phyloP scores from a whole-genome alignment of 306 rosid species.

The Elaeagnus macrophylla region DNA sequence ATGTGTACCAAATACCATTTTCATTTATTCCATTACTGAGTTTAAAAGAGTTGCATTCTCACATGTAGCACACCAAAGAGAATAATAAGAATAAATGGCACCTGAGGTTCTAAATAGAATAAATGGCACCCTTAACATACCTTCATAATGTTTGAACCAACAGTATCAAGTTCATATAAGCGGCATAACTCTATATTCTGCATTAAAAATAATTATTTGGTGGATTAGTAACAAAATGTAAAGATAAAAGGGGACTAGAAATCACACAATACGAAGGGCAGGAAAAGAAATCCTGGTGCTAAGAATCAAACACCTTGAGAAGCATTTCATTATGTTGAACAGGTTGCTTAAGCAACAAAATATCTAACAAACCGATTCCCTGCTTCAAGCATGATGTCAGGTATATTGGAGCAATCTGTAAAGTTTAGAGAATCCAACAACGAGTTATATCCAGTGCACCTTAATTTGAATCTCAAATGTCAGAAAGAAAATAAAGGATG shows the following conservation, averaged over 20 bases:
- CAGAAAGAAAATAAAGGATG: no score
- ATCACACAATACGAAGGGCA: neutral
- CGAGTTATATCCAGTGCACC: conserved; percentile 15
- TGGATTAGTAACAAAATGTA: conserved; percentile 21
- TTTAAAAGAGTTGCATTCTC: conserved; percentile 1
- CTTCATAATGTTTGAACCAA: conserved; percentile 77
- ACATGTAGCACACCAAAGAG: conserved; percentile 1
- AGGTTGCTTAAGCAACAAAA: conserved; percentile 61
- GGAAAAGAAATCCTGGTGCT: conserved; percentile 13
- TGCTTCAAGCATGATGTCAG: conserved; percentile 88
- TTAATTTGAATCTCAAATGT: neutral
- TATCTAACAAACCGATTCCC: conserved; percentile 82
- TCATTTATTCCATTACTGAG: neutral
- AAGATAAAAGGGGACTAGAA: conserved; percentile 10
- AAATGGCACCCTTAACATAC: conserved; percentile 23
- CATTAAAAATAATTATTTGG: conserved; percentile 18
- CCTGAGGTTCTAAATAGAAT: neutral
- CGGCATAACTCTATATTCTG: conserved; percentile 94
- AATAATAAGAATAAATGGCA: neutral
- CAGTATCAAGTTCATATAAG: conserved; percentile 56
- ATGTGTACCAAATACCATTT: neutral
- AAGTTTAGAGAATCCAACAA: conserved; percentile 22
- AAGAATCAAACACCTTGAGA: conserved; percentile 57
- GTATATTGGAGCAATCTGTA: conserved; percentile 94
- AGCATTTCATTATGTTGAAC: conserved; percentile 54